phyloP scores from a whole-genome alignment of 2,329 filamentous ascomycete species.

The Trichoderma gracile region DNA sequence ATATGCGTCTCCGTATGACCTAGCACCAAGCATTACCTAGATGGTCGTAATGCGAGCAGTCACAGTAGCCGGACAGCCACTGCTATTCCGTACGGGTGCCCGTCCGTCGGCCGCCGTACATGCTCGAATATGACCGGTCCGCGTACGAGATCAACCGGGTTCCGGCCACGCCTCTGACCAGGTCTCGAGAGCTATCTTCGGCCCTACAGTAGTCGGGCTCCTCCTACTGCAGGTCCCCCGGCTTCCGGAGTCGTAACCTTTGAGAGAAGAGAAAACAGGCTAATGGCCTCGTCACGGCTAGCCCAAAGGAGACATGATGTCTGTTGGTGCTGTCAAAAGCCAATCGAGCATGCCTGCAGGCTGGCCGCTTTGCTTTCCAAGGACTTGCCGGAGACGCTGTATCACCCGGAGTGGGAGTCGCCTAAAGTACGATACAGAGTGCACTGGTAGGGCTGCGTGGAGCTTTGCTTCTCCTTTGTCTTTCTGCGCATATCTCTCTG shows the following conservation, averaged over 20 bases:
- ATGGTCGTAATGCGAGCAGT: background rate
- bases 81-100: background rate
- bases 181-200: conserved; percentile 1
- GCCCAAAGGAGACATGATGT: background rate
- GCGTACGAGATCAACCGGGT: conserved; percentile 10
- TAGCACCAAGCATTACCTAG: too few relatives aligned
- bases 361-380: background rate
- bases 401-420: background rate
- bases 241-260: conserved; percentile 6
- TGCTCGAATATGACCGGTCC: conserved; percentile 8
- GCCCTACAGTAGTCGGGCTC: conserved; percentile 22
- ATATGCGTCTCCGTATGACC: background rate
- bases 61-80: background rate
- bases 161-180: conserved; percentile 1
- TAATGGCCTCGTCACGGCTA: conserved; percentile 2
- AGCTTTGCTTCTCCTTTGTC: background rate
- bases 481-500: background rate
- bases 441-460: conserved; percentile 15
- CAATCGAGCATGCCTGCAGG: background rate
- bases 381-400: background rate
- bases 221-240: conserved; percentile 26
- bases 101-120: background rate
- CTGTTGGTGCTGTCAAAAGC: background rate
- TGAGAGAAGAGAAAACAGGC: conserved; percentile 22
- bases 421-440: too few relatives aligned